Conservation (phyloP, 345 rosid species). For the Arabidopsis thaliana region TAIR10.1 NC_003070.9:26999001-26999500, state of each 20-base stretch:
- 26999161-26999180: no score
- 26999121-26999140: no score
- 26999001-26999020: background rate
- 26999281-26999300: background rate
- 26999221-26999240: no score
- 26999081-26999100: background rate
- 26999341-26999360: background rate
- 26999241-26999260: no score
- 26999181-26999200: no score
- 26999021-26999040: background rate
- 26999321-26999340: background rate
- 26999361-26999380: background rate
- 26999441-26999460: conserved; percentile 11
- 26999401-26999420: background rate
- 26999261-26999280: no score
- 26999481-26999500: background rate
- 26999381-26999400: background rate
- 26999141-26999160: no score
- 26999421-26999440: background rate
- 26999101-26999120: background rate
- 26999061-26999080: background rate
- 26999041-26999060: background rate
- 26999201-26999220: no score
- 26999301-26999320: background rate
- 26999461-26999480: conserved; percentile 25